Percentiles rank a stretch among this genome's conserved stretches.
phyloP scores from a whole-genome alignment of 495 filamentous ascomycete genomes.

The Chaetomium fimeti region DNA sequence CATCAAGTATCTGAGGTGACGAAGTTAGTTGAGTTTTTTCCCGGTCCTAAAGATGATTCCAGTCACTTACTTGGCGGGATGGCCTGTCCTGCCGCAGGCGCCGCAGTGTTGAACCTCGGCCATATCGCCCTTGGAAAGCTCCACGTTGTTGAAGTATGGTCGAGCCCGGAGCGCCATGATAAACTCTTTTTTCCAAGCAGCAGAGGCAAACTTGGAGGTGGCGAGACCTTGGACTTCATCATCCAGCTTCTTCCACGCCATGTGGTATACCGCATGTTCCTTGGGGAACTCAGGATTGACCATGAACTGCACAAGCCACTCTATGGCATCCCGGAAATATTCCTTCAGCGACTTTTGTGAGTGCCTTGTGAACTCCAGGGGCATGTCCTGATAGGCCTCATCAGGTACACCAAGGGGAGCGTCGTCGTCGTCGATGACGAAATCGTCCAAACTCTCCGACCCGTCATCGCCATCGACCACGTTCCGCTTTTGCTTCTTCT shows the following conservation, averaged over 20 bases:
- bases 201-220: slow-evolving; percentile 68
- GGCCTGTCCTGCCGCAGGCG: slow-evolving; percentile 70
- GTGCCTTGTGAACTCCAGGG: slow-evolving; percentile 67
- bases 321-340: slow-evolving; percentile 74
- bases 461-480: slow-evolving; percentile 32
- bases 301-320: slow-evolving; percentile 74
- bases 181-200: slow-evolving; percentile 71
- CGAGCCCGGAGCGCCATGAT: slow-evolving; percentile 61
- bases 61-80: slow-evolving; percentile 56
- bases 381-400: slow-evolving; percentile 50
- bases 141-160: slow-evolving; percentile 44
- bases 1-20: slow-evolving; percentile 44
- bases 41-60: neutral
- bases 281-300: slow-evolving; percentile 68
- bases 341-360: slow-evolving; percentile 67
- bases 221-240: slow-evolving; percentile 67
- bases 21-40: neutral
- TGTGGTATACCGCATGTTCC: slow-evolving; percentile 61
- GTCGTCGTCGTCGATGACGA: slow-evolving; percentile 66
- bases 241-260: slow-evolving; percentile 73
- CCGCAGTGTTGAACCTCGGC: slow-evolving; percentile 58
- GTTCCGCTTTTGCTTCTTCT: slow-evolving; percentile 20
- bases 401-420: slow-evolving; percentile 61
- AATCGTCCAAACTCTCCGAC: slow-evolving; percentile 65
- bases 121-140: slow-evolving; percentile 30